A percentile compares a stretch with the other conserved stretches of the same genome.
phyloP scores from a whole-genome alignment of 2,329 filamentous ascomycete genomes.

The Penicillium rolfsii region DNA sequence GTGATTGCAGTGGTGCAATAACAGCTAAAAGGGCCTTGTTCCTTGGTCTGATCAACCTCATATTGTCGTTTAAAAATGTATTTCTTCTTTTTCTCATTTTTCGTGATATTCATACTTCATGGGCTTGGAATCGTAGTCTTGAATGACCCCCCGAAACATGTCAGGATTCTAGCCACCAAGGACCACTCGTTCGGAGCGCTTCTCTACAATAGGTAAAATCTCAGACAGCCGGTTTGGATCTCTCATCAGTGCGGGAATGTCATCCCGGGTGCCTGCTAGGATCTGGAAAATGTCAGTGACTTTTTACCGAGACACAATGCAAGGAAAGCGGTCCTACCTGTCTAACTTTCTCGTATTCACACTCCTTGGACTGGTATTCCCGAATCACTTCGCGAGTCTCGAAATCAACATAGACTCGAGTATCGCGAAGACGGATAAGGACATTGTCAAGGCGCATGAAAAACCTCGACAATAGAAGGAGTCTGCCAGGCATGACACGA shows the following conservation, averaged over 20 bases:
- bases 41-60: too few species aligned
- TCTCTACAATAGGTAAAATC: slow-evolving; percentile 71
- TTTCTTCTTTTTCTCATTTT: not conserved
- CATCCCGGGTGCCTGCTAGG: slow-evolving; percentile 65
- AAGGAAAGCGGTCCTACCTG: slow-evolving; percentile 54
- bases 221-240: slow-evolving; percentile 77
- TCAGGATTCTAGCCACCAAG: slow-evolving; percentile 26
- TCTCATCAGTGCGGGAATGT: slow-evolving; percentile 74
- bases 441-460: slow-evolving; percentile 95
- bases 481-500: slow-evolving; percentile 84
- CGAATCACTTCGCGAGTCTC: slow-evolving; percentile 74
- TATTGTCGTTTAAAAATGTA: not conserved
- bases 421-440: slow-evolving; percentile 83
- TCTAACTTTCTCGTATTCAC: slow-evolving; percentile 74
- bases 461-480: slow-evolving; percentile 81
- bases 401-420: slow-evolving; percentile 90
- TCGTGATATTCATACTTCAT: slow-evolving; percentile 2
- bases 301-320: not conserved
- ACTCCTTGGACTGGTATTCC: slow-evolving; percentile 89
- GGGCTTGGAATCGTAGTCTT: not conserved
- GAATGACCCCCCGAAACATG: not conserved
- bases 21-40: too few species aligned
- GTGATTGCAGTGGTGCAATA: too few species aligned
- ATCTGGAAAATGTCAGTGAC: slow-evolving; percentile 38
- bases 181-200: slow-evolving; percentile 61